These are phyloP conservation scores for Eremomyces bilateralis DNA, from an alignment of 495 filamentous ascomycete species.

Conservation along the genomic window DNA sequence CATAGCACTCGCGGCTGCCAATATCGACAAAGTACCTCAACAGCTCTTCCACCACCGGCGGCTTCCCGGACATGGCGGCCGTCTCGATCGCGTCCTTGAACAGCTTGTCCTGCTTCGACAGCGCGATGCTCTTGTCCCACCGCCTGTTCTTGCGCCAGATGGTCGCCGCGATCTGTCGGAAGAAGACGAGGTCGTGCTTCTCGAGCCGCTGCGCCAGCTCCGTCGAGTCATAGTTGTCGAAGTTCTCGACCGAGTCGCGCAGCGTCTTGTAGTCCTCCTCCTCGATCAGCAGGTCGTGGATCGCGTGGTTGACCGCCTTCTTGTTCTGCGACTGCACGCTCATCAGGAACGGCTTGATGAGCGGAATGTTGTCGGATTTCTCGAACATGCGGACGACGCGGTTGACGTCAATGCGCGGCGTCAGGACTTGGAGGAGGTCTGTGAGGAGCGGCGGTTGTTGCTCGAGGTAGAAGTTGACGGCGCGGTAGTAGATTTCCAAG, in stretches of 20 bases:
- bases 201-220: constrained; percentile 89
- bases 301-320: constrained; percentile 89
- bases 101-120: constrained; percentile 97
- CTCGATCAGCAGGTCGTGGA: constrained; percentile 95
- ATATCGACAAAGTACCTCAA: constrained; percentile 97
- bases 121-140: constrained; percentile 97
- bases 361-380: constrained; percentile 90
- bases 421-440: constrained; percentile 80
- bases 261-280: constrained; percentile 99
- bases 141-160: constrained; percentile 99
- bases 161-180: constrained; percentile 92
- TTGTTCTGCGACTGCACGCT: constrained; percentile 97
- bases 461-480: constrained; percentile 93
- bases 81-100: constrained; percentile 99
- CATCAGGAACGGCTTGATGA: constrained; percentile 97
- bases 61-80: constrained; percentile 77
- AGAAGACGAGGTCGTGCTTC: constrained; percentile 95
- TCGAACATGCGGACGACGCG: constrained; percentile 96
- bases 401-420: constrained; percentile 88
- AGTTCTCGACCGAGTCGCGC: constrained; percentile 91
- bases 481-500: constrained; percentile 95
- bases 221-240: constrained; percentile 94
- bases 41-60: constrained; percentile 84
- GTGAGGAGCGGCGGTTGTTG: constrained; percentile 90
- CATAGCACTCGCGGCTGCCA: constrained; percentile 96